Conservation (phyloP, 805 yeast species). For the Candida yuanshanica region DNA sequence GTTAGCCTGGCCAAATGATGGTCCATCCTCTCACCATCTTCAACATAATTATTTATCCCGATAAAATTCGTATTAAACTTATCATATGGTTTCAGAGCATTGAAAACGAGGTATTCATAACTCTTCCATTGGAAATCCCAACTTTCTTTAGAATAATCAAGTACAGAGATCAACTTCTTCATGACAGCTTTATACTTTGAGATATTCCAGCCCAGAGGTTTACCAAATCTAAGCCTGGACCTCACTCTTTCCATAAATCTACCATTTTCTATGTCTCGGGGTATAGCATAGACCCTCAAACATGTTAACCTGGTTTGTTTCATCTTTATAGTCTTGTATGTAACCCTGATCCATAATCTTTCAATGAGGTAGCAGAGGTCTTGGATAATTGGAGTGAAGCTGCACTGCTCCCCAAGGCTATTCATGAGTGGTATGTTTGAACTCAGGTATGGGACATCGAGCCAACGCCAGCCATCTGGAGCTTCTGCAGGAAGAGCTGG, state of each 20-base stretch:
- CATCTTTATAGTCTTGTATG: slow-evolving; percentile 30
- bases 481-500: slow-evolving; percentile 32
- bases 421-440: slow-evolving; percentile 2
- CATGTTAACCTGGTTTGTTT: slow-evolving; percentile 12
- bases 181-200: slow-evolving; percentile 28
- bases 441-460: slow-evolving; percentile 38
- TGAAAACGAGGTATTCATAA: slow-evolving; percentile 13
- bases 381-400: slow-evolving; percentile 22
- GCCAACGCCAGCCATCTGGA: slow-evolving; percentile 51
- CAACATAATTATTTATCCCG: slow-evolving; percentile 10
- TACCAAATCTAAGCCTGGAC: slow-evolving; percentile 27
- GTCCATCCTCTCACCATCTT: slow-evolving; percentile 15
- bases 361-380: slow-evolving; percentile 40
- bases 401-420: slow-evolving; percentile 8
- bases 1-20: slow-evolving; percentile 33
- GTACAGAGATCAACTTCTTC: slow-evolving; percentile 29
- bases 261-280: slow-evolving; percentile 36
- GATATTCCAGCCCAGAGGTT: slow-evolving; percentile 28
- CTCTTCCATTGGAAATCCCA: slow-evolving; percentile 26
- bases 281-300: slow-evolving; percentile 44
- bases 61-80: slow-evolving; percentile 14
- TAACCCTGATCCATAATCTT: slow-evolving; percentile 34
- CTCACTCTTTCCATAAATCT: slow-evolving; percentile 33
- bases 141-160: slow-evolving; percentile 37
- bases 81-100: slow-evolving; percentile 11